These are phyloP conservation scores for Monsonia emarginata DNA, from an alignment of 441 rosid species.

Conservation along the genomic window DNA sequence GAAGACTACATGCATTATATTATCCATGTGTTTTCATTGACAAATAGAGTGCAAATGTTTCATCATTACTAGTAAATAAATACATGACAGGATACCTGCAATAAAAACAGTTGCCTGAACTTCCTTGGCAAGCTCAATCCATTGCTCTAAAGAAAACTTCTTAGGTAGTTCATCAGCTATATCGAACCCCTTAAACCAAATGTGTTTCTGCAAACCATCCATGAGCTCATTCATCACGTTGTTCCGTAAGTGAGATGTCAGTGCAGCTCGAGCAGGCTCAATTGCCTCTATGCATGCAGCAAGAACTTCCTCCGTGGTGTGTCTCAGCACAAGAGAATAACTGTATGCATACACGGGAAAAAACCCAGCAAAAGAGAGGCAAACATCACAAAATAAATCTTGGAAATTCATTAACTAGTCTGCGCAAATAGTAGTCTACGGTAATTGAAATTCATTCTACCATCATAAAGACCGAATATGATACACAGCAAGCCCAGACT, in stretches of 20 bases:
- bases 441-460: background rate
- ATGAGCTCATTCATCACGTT: conserved; percentile 66
- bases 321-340: conserved; percentile 87
- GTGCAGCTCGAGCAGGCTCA: conserved; percentile 65
- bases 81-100: conserved; percentile 45
- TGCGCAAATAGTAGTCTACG: background rate
- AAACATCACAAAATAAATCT: background rate
- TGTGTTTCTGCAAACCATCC: conserved; percentile 53
- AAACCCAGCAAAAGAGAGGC: conserved; percentile 12
- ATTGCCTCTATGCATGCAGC: conserved; percentile 80
- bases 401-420: background rate
- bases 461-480: too few species aligned
- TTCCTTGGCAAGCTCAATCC: conserved; percentile 65
- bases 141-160: conserved; percentile 51
- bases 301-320: conserved; percentile 92
- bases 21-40: background rate
- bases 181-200: conserved; percentile 78
- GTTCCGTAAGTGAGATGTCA: conserved; percentile 68
- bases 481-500: background rate
- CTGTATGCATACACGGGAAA: conserved; percentile 29
- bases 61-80: background rate
- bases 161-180: conserved; percentile 57
- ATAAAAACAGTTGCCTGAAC: conserved; percentile 70
- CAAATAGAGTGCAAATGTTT: conserved; percentile 3
- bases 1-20: background rate